A percentile compares a stretch with the other conserved stretches of the same genome.
Evolutionary conservation across 805 yeast species (phyloP).

Genomic region (Kazachstania viticola): DNA sequence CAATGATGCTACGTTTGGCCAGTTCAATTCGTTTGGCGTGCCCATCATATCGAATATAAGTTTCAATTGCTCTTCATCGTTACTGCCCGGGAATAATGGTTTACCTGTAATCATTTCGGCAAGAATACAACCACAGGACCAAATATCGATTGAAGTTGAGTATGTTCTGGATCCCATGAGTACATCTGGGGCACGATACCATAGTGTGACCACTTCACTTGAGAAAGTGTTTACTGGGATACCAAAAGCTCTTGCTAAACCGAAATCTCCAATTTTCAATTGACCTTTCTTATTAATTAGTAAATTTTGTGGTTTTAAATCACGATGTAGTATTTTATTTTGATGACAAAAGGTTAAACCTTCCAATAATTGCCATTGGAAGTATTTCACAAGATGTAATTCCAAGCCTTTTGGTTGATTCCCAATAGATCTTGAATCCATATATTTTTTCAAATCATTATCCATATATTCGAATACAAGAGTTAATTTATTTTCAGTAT

Average conservation of each 20-base stretch:
- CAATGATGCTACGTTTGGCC: slow-evolving; percentile 89
- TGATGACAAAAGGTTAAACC: slow-evolving; percentile 92
- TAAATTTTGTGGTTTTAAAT: slow-evolving; percentile 91
- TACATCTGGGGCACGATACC: slow-evolving; percentile 97
- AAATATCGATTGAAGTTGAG: slow-evolving; percentile 96
- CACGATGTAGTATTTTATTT: slow-evolving; percentile 89
- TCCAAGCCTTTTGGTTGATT: slow-evolving; percentile 28
- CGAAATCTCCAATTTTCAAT: slow-evolving; percentile 84
- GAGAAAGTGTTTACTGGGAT: slow-evolving; percentile 95
- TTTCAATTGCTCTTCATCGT: slow-evolving; percentile 94
- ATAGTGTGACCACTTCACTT: slow-evolving; percentile 93
- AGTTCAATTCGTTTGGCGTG: slow-evolving; percentile 81
- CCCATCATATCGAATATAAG: slow-evolving; percentile 87
- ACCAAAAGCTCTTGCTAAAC: slow-evolving; percentile 93
- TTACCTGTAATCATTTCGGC: slow-evolving; percentile 96
- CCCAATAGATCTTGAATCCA: slow-evolving; percentile 52
- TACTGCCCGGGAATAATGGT: slow-evolving; percentile 94
- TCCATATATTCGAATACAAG: slow-evolving; percentile 90
- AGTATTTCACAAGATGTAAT: slow-evolving; percentile 63
- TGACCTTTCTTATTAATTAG: slow-evolving; percentile 93
- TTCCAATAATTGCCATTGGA: slow-evolving; percentile 81
- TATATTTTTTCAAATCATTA: slow-evolving; percentile 87
- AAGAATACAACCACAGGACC: slow-evolving; percentile 96
- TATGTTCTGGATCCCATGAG: slow-evolving; percentile 93
- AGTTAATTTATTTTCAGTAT: slow-evolving; percentile 88